Evolutionary conservation across 73 alveolate genomes (phyloP), one percentile per base, ranked within the genome.

Genomic region (Paramecium sexaurelia): DNA sequence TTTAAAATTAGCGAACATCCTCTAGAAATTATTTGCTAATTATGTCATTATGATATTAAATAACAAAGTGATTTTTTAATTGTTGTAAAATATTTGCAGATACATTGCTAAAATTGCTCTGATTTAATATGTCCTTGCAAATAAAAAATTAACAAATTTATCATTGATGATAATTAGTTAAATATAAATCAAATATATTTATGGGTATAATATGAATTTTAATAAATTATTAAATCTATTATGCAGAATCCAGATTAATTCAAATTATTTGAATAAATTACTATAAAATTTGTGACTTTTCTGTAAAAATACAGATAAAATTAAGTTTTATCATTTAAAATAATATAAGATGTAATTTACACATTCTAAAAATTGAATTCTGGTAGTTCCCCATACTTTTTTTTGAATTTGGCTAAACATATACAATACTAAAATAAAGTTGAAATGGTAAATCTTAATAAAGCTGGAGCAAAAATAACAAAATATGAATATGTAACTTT

Each of bases 141-240:
- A 71, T 71, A 71, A 71, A 61, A 26, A 26, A 61, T 61, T 3
- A 29, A 10, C 11, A 61, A 61, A 61, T 61, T 71, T 22, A 15
- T 36, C 1, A n/a, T 15, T 0, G 24, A 40, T 35, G 29, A 71
- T 4, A 27, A 32, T 71, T 71, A 22, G 11, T 27, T 71, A 20
- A 71, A 37, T 71, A 40, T 5, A 33, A 32, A 36, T 36, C 15
- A 33, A 35, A 71, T 32, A 33, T 71, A 35, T 35, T 71, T 71
- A 15, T 61, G 83, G 83, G 83, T 61, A 10, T 27, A 61, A 45
- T 61, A 61, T 61, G 39, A 61, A 61, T 61, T 61, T 61, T 13
- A 61, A 61, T 22, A 61, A 27, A 61, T 32, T 24, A 71, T 71
- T 37, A 71, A 71, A 71, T 71, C 43, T 15, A 13, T 27, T 19